Evolutionary conservation across 805 yeast species (phyloP).

Genomic region (Metschnikowia sp.): DNA sequence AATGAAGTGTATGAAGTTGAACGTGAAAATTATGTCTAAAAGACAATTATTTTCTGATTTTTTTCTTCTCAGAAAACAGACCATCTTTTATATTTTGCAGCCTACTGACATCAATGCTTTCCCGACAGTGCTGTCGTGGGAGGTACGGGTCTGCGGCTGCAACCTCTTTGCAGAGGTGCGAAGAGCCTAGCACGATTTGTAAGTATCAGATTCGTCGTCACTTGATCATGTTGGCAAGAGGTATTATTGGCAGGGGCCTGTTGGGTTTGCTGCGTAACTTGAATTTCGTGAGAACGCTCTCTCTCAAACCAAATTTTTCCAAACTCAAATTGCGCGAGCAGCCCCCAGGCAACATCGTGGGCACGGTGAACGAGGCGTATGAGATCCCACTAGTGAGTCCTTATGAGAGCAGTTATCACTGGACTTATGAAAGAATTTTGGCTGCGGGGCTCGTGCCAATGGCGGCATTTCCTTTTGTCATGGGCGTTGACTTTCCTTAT

Average conservation of each 20-base stretch:
- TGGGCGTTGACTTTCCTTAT: slow-evolving; percentile 67
- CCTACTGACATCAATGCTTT: too few relatives aligned
- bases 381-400: slow-evolving; percentile 59
- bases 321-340: slow-evolving; percentile 59
- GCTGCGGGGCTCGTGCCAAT: slow-evolving; percentile 75
- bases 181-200: not conserved
- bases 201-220: not conserved
- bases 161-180: slow-evolving; percentile 4
- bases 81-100: too few relatives aligned
- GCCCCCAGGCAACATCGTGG: slow-evolving; percentile 87
- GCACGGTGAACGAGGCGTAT: slow-evolving; percentile 91
- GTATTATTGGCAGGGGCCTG: slow-evolving; percentile 9
- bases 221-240: slow-evolving; percentile 8
- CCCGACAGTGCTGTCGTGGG: not conserved
- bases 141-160: slow-evolving; percentile 9
- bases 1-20: too few relatives aligned
- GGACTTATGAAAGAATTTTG: slow-evolving; percentile 82
- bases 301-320: slow-evolving; percentile 44
- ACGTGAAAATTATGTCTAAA: too few relatives aligned
- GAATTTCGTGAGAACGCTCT: slow-evolving; percentile 13
- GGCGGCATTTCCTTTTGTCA: slow-evolving; percentile 67
- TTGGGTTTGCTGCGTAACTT: slow-evolving; percentile 8
- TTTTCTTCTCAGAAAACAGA: too few relatives aligned
- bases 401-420: slow-evolving; percentile 83
- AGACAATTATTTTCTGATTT: too few relatives aligned